Evolutionary conservation across 2,329 filamentous ascomycete species (phyloP), one percentile per base, ranked within the genome.

Genomic region (Pseudogymnoascus sp.): DNA sequence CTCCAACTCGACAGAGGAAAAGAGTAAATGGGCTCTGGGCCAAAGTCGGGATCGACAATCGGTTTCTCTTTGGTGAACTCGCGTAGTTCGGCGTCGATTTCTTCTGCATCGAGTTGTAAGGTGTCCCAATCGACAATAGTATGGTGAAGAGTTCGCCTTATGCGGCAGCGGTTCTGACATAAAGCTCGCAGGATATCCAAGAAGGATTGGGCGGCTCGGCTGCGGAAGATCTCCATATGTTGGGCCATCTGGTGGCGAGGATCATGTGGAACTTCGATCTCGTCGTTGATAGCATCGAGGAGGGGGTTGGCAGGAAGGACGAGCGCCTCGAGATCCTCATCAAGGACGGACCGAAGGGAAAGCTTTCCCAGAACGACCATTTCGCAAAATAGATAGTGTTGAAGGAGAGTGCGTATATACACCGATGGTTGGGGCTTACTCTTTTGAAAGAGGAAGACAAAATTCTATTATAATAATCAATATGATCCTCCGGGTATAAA

Each of bases 101-200:
- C 86, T 72, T 93, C 90, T 5, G 89, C 89, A 70, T 96, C 91
- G 7, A 84, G 79, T 75, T 97, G 92, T 1, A 97, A 79, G 61
- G 84, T 83, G 70, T 97, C 92, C 87, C 92, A 96, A 65, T 93
- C 89, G 2, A 86, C 78, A 37, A 96, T 85, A 12, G 88, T 84
- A 72, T 97, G 93, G 66, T 87, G 92, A 7, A 99, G 81, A n/a
- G 88, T 92, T 37, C 95, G 85, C n/a, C 95, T 86, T 45, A 96
- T 86, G 1, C 95, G 88, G 72, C 91, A 96, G 62, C 92, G 83
- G 72, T 97, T 99, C 73, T 97, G 90, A 70, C 92, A 96, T 16
- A 95, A 81, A 6, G 90, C 88, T 59, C 92, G 86, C 70, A 95
- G 87, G 14, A 96, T 82, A 68, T 97, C 93, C 16, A 96, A 78